Percentiles rank a stretch among this genome's conserved stretches.
Conservation (phyloP, 2,329 filamentous ascomycete species). For the Aspergillus novofumigatus region DNA sequence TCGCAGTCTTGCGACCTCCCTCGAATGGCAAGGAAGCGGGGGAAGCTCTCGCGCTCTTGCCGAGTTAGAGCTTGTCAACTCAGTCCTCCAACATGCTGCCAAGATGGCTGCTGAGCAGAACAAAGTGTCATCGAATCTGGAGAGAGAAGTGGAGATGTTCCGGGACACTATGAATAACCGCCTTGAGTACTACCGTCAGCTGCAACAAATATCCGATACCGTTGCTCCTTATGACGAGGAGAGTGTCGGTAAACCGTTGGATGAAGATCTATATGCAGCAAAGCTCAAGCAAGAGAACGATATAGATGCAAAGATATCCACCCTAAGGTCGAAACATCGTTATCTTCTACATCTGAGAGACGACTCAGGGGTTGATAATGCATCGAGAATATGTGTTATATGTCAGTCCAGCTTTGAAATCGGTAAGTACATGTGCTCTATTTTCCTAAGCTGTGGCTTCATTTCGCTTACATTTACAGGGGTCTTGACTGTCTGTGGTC, state of each 20-base stretch:
- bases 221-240: constrained; percentile 69
- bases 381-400: constrained; percentile 72
- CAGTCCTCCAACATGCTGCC: constrained; percentile 59
- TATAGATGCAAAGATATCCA: constrained; percentile 56
- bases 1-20: constrained; percentile 56
- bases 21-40: constrained; percentile 55
- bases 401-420: constrained; percentile 72
- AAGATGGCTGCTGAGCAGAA: constrained; percentile 49
- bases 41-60: constrained; percentile 54
- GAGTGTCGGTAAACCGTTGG: constrained; percentile 53
- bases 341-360: constrained; percentile 63
- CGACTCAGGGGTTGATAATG: constrained; percentile 59
- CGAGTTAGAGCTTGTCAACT: constrained; percentile 63
- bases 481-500: constrained; percentile 72
- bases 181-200: constrained; percentile 82
- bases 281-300: constrained; percentile 47
- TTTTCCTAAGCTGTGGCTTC: background rate
- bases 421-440: constrained; percentile 50
- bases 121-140: constrained; percentile 48
- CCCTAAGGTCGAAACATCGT: constrained; percentile 66
- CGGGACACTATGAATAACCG: constrained; percentile 76
- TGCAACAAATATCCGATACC: constrained; percentile 86
- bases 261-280: constrained; percentile 44
- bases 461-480: constrained; percentile 18
- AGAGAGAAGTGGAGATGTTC: constrained; percentile 70